A percentile compares a stretch with the other conserved stretches of the same genome.
These are phyloP conservation scores for Rhizopogon hawkerae DNA, from an alignment of 1,284 basidiomycete species.

Conservation along the genomic window DNA sequence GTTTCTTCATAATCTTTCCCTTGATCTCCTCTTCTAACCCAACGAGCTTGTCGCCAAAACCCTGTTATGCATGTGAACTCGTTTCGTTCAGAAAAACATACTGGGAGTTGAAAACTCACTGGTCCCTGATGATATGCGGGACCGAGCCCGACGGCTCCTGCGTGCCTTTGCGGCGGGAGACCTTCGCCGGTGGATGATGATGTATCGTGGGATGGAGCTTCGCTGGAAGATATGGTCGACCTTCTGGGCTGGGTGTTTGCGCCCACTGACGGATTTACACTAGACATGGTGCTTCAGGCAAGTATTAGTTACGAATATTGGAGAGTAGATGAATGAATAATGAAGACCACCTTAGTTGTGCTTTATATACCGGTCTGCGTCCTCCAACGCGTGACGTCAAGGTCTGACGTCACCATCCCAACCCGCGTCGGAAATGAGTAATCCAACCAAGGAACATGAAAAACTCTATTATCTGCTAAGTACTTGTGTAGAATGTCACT, in stretches of 20 bases:
- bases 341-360: too few relatives aligned
- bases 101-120: conserved; percentile 9
- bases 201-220: background rate
- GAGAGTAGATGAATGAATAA: background rate
- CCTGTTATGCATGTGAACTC: conserved; percentile 23
- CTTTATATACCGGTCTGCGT: background rate
- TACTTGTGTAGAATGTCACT: background rate
- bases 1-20: conserved; percentile 42
- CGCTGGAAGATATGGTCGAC: background rate
- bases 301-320: background rate
- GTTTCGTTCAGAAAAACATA: background rate
- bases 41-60: conserved; percentile 37
- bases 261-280: conserved; percentile 8
- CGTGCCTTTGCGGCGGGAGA: conserved; percentile 17
- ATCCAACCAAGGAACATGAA: background rate
- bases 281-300: conserved; percentile 9
- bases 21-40: conserved; percentile 45
- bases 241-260: conserved; percentile 1
- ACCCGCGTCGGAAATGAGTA: too few relatives aligned
- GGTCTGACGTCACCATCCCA: background rate
- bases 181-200: background rate
- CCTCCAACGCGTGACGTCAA: background rate
- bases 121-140: conserved; percentile 15
- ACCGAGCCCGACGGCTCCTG: conserved; percentile 15
- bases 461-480: background rate